Base-by-base conservation (phyloP, 2,329 filamentous ascomycete genomes). In the Colletotrichum ledebouriae region DNA sequence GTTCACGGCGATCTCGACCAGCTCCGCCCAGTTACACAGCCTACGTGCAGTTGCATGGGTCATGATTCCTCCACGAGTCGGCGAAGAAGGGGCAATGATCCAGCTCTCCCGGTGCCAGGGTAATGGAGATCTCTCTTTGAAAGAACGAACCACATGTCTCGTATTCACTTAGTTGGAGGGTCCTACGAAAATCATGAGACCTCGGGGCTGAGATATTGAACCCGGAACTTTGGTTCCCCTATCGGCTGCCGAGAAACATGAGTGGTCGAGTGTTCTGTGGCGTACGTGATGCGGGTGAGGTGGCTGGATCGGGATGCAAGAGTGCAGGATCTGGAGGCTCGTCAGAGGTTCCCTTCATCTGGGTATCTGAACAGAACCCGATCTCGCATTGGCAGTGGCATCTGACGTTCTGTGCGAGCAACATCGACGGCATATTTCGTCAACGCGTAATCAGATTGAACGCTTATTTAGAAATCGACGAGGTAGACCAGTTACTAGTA, bases 291-390 rank as follows among this genome's bases (percentile, higher is more conserved):
- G 49, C 41, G 11, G 17, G 4, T 11, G 15, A 29, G 47, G 20
- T 58, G 61, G 66, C 62, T 69, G 66, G 66, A 69, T 69, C 66
- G 61, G 12, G 41, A 60, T 60, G 66, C 55, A 56, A 59, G 56
- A 56, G 55, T 65, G 66, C 66, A 65, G 66, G 61, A 69, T 69
- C 66, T 69, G 42, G 42, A 33, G 42, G 12, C 17, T 33, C 13
- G 22, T 60, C 34, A 33, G 20, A 17, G n/a, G n/a, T 37, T 29
- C 29, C 41, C 15, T n/a, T 10, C 34, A 33, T 6, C 17, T 59
- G 34, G 17, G 15, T 37, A 22, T 29, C 22, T 49, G 25, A 29
- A 55, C n/a, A 58, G 39, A 44, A 47, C 12, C 20, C 22, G 41
- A 59, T 47, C 39, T 50, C 46, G 44, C 33, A 62, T 52, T 47